Base-by-base conservation (phyloP, 176 grass and related monocot genomes). In the Pharus latifolius region DNA sequence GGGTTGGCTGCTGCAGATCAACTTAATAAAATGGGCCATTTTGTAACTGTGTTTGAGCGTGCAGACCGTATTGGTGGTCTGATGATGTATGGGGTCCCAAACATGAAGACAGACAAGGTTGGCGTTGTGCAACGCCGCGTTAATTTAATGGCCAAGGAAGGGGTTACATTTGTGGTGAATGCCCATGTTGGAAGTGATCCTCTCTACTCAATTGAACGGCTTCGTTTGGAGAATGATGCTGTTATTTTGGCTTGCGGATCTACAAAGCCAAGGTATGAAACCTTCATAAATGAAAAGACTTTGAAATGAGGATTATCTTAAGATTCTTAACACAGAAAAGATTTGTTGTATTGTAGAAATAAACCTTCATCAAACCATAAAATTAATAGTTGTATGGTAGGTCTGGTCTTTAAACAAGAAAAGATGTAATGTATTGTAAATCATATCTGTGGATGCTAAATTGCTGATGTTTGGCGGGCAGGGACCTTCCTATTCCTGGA, bases 71-170 rank as follows among this genome's bases (percentile, higher is more conserved):
- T 95, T 53, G 96, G 96, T 40, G 96, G 90, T 53, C 72, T 99
- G 50, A 99, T 99, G 96, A 99, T 99, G 96, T 99, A 99, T 81
- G 96, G 96, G 26, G 96, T 99, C 46, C 96, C 96, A 69, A 99
- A 99, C 90, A 99, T 99, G 96, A 99, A 99, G 76, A 78, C 96
- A 25, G 87, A 99, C 59, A 99, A 99, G 84, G 57, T 91, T 17
- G 82, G 37, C 13, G 61, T 99, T 50, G 82, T 99, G 30, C 96
- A 95, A 34, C 90, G 96, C 27, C 96, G 96, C 73, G 96, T 95
- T 58, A 86, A 99, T 71, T 86, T 99, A 59, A 99, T 99, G 84
- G 63, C 87, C 1, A 63, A 94, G 78, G 96, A 99, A 76, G 90
- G 96, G 45, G 49, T 99, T n/a, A 91, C 81, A 37, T 99, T 99